Evolutionary conservation across 2,329 filamentous ascomycete genomes (phyloP).

Genomic region (Colletotrichum theobromicola): DNA sequence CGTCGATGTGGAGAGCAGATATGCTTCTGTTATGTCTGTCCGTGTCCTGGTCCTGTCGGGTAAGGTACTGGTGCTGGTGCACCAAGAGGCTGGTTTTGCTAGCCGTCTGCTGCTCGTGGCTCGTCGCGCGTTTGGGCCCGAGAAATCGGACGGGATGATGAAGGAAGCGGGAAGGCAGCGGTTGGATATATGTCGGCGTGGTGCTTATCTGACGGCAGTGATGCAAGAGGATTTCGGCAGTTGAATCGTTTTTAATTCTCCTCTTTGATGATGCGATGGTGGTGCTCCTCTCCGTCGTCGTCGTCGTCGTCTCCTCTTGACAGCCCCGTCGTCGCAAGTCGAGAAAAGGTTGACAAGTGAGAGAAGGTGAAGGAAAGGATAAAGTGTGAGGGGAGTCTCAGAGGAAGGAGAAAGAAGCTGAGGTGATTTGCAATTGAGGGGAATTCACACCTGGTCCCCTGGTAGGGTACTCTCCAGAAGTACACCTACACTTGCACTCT

Average conservation of each 20-base stretch:
- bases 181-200: not conserved
- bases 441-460: not conserved
- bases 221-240: not conserved
- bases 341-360: not conserved
- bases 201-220: not conserved
- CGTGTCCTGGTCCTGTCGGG: not conserved
- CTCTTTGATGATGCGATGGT: not conserved
- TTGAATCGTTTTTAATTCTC: not conserved
- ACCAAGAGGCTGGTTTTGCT: conserved; percentile 4
- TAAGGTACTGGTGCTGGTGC: not conserved
- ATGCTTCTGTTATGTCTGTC: not conserved
- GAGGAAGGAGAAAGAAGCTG: not conserved
- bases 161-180: not conserved
- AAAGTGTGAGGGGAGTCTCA: not conserved
- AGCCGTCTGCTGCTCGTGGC: not conserved
- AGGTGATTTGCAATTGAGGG: not conserved
- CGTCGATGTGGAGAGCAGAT: not conserved
- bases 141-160: conserved; percentile 8
- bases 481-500: not conserved
- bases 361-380: not conserved
- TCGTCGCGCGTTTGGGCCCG: not conserved
- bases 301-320: not conserved
- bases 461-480: not conserved
- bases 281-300: not conserved
- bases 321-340: conserved; percentile 2